phyloP scores from a whole-genome alignment of 2,329 filamentous ascomycete genomes.

The Aspergillus aculeatinus region DNA sequence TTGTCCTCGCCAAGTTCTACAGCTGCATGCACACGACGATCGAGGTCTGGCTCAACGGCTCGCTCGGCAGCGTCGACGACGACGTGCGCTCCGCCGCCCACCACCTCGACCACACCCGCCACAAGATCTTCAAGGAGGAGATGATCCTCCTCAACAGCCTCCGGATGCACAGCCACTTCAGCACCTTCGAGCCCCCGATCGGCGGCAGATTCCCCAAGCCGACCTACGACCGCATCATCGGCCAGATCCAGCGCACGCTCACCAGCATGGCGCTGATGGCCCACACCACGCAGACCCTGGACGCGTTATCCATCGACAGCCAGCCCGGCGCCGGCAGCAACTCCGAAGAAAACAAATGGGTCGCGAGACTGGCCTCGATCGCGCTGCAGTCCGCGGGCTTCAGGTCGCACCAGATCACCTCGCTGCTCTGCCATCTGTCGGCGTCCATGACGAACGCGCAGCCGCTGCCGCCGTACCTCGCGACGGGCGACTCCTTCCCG shows the following conservation, averaged over 20 bases:
- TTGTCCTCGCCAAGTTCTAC: slow-evolving; percentile 72
- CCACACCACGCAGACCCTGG: slow-evolving; percentile 59
- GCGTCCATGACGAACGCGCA: slow-evolving; percentile 63
- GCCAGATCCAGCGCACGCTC: slow-evolving; percentile 50
- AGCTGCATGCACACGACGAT: slow-evolving; percentile 69
- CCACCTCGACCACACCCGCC: slow-evolving; percentile 53
- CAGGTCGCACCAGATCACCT: slow-evolving; percentile 47
- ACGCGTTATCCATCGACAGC: slow-evolving; percentile 10
- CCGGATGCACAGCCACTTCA: slow-evolving; percentile 61
- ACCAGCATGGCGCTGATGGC: slow-evolving; percentile 66
- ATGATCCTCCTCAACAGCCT: slow-evolving; percentile 62
- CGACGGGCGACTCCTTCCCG: slow-evolving; percentile 59
- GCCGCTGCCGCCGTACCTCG: slow-evolving; percentile 67
- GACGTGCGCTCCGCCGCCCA: slow-evolving; percentile 23
- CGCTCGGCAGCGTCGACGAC: slow-evolving; percentile 41
- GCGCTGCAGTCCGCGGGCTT: slow-evolving; percentile 56
- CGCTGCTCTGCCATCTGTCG: slow-evolving; percentile 67
- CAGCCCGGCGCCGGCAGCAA: background rate
- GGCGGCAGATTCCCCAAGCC: slow-evolving; percentile 68
- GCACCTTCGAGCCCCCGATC: slow-evolving; percentile 68
- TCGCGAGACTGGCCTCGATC: slow-evolving; percentile 57
- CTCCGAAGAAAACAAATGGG: slow-evolving; percentile 51
- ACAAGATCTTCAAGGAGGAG: slow-evolving; percentile 64
- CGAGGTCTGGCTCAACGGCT: slow-evolving; percentile 58
- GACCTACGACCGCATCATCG: slow-evolving; percentile 63